A percentile compares a stretch with the other conserved stretches of the same genome.
Evolutionary conservation across 495 filamentous ascomycete species (phyloP).

Genomic region (Talaromyces stipitatus): DNA sequence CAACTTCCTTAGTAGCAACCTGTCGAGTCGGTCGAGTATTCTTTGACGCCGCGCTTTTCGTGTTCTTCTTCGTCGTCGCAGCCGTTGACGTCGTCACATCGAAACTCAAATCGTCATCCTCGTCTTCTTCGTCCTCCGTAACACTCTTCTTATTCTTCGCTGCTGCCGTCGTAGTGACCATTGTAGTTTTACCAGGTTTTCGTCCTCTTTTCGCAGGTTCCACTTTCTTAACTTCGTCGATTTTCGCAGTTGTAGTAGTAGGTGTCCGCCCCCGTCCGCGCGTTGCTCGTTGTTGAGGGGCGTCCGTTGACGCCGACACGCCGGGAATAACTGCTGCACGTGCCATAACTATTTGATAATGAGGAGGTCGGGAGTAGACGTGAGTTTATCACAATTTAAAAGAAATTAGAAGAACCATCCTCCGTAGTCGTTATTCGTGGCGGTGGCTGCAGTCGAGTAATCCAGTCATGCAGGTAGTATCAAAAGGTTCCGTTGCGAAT

Average conservation of each 20-base stretch:
- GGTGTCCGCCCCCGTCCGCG: conserved; percentile 10
- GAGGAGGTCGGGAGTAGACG: background rate
- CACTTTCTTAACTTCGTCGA: conserved; percentile 7
- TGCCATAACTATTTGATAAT: conserved; percentile 1
- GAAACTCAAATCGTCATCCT: conserved; percentile 30
- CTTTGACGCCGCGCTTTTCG: background rate
- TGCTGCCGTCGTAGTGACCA: conserved; percentile 10
- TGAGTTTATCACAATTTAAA: background rate
- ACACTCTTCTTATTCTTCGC: conserved; percentile 9
- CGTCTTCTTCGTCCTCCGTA: conserved; percentile 20
- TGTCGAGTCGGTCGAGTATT: conserved; percentile 13
- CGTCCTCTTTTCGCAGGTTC: conserved; percentile 15
- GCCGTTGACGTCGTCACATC: background rate
- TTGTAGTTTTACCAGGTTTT: conserved; percentile 6
- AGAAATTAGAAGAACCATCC: background rate
- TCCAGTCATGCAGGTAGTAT: background rate
- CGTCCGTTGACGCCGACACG: background rate
- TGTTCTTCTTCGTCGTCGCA: conserved; percentile 2
- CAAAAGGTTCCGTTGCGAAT: too few species aligned
- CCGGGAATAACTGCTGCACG: conserved; percentile 6
- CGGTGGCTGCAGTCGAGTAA: background rate
- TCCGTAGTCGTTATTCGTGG: background rate
- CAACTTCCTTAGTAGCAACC: conserved; percentile 5
- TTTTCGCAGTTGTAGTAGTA: background rate
- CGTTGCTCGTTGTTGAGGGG: conserved; percentile 9